A percentile compares a stretch with the other conserved stretches of the same genome.
Conservation (phyloP, 2,329 filamentous ascomycete genomes). For the Pestalotiopsis sp. region DNA sequence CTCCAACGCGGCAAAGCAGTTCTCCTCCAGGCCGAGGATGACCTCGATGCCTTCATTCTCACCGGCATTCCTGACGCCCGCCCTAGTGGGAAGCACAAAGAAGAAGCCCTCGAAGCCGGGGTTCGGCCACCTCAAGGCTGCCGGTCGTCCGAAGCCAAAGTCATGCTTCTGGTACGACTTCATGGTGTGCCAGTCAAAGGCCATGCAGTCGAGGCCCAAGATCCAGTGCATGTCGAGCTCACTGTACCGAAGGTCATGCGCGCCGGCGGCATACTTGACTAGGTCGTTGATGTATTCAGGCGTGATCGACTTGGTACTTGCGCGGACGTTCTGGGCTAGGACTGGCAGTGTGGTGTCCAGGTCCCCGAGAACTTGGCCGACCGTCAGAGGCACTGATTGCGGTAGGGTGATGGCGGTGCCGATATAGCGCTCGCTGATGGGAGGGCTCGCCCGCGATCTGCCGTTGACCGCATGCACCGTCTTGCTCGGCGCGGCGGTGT, state of each 20-base stretch:
- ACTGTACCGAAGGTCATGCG: background rate
- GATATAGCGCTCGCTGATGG: background rate
- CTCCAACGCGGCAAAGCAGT: slow-evolving; percentile 2
- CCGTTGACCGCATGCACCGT: slow-evolving; percentile 8
- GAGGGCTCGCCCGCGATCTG: background rate
- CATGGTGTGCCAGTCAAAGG: slow-evolving; percentile 12
- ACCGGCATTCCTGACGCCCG: slow-evolving; percentile 2
- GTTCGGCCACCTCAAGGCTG: slow-evolving; percentile 7
- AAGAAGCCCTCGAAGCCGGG: slow-evolving; percentile 9
- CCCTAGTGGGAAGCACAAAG: slow-evolving; percentile 3
- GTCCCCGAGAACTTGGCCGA: background rate
- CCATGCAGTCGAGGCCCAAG: slow-evolving; percentile 7
- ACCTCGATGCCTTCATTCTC: slow-evolving; percentile 7
- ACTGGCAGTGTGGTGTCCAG: background rate
- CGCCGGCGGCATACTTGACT: slow-evolving; percentile 4
- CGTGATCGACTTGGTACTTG: background rate
- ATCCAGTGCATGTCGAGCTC: slow-evolving; percentile 11
- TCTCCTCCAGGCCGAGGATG: slow-evolving; percentile 6
- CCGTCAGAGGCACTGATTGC: background rate
- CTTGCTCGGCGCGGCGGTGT: background rate
- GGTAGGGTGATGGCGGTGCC: slow-evolving; percentile 4
- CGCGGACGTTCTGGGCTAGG: background rate
- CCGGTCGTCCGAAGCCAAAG: slow-evolving; percentile 7
- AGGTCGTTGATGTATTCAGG: slow-evolving; percentile 2
- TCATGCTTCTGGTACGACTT: slow-evolving; percentile 8